Conservation (phyloP, 1,284 basidiomycete genomes). For the Pseudozyma hubeiensis region DNA sequence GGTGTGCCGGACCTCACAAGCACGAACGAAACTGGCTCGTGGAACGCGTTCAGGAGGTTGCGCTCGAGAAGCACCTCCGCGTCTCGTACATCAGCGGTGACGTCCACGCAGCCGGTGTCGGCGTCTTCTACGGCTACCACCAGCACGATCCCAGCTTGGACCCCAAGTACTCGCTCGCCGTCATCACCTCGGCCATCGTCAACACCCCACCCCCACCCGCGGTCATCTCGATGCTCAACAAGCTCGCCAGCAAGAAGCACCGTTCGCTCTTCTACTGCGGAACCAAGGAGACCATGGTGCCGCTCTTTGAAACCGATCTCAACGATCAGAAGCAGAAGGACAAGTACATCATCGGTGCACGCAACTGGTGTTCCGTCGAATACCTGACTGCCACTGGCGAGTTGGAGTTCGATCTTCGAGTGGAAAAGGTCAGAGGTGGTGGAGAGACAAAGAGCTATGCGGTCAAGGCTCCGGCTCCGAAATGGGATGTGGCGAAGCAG, state of each 20-base stretch:
- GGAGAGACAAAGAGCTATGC: conserved; percentile 62
- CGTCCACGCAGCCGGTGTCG: conserved; percentile 63
- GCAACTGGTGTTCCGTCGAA: conserved; percentile 88
- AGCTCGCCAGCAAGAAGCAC: conserved; percentile 84
- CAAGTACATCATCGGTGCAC: conserved; percentile 79
- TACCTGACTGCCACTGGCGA: conserved; percentile 76
- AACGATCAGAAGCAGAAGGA: conserved; percentile 79
- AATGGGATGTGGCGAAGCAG: conserved; percentile 36
- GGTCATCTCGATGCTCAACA: conserved; percentile 83
- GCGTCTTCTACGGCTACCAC: conserved; percentile 50
- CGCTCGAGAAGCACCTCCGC: conserved; percentile 58
- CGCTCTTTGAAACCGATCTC: conserved; percentile 82
- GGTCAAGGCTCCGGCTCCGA: conserved; percentile 58
- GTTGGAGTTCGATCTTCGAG: conserved; percentile 84
- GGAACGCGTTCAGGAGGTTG: conserved; percentile 71
- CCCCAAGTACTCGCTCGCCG: conserved; percentile 63
- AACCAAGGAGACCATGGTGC: conserved; percentile 81
- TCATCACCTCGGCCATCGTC: conserved; percentile 66
- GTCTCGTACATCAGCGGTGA: conserved; percentile 65
- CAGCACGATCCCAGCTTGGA: conserved; percentile 59
- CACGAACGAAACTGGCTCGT: conserved; percentile 91
- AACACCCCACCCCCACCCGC: conserved; percentile 76
- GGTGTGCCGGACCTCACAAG: conserved; percentile 74
- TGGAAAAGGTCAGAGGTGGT: conserved; percentile 73
- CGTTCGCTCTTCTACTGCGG: conserved; percentile 69